Evolutionary conservation across 805 yeast genomes (phyloP), one percentile per base, ranked within the genome.

Genomic region (Ogataea philodendri): DNA sequence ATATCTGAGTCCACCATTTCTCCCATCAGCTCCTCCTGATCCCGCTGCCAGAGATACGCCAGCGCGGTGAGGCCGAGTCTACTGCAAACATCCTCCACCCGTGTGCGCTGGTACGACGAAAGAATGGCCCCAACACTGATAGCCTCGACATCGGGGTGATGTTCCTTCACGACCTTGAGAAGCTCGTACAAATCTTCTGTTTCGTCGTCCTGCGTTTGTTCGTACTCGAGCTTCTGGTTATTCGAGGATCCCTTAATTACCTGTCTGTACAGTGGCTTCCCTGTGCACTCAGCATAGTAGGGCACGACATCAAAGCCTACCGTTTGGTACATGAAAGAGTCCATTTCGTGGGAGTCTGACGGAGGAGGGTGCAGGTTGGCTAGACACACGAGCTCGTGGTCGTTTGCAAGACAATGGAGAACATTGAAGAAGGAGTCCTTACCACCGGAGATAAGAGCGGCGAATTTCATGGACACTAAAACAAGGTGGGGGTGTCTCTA

Each of bases 311-410:
- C 85, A 58, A 84, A 93, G 0, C 98, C 98, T 6, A 93, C 97
- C 0, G 98, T 93, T 61, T 93, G 98, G 60, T 85, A 93, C 98
- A 93, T 93, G 55, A 82, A 90, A 35, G 96, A 85, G 57, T 93
- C 97, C 35, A 93, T 63, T 58, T 93, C 98, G 35, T 61, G 65
- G 47, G 78, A 81, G 15, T 41, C 53, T 14, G 50, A 36, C 13
- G 44, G 62, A 7, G 48, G 67, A 1, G 96, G 96, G 51, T 78
- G 76, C 42, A 93, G 60, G 52, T 93, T 93, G 0, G 88, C 97
- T 30, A 90, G 60, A 1, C 96, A 96, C 1, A 76, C 76, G 5
- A 93, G 65, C 49, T 85, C 84, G 62, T 93, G 98, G 9, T 94
- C 95, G 34, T 84, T 77, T 3, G 74, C 70, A n/a, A 84, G 56